phyloP scores from a whole-genome alignment of 169 alveolate genomes.

The Plasmodium gonderi region DNA sequence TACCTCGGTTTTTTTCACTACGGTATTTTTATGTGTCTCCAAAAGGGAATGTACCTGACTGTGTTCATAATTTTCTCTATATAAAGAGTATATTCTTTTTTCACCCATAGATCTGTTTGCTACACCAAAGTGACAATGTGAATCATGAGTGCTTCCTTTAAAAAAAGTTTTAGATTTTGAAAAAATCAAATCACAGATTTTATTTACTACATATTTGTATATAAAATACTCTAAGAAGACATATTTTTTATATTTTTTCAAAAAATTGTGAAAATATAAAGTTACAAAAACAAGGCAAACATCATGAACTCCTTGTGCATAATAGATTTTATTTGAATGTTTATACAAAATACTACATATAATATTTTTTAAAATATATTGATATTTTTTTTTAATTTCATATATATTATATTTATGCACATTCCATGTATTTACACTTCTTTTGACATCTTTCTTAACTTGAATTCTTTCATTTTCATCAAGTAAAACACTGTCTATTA shows the following conservation, averaged over 20 bases:
- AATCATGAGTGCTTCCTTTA: too few species aligned
- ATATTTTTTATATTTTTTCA: constrained; percentile 55
- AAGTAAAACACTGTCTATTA: constrained; percentile 52
- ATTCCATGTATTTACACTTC: constrained; percentile 73
- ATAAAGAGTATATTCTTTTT: too few species aligned
- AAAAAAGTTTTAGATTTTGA: background rate
- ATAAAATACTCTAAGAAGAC: constrained; percentile 65
- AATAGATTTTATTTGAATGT: constrained; percentile 61
- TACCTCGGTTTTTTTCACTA: too few species aligned
- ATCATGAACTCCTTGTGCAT: constrained; percentile 75
- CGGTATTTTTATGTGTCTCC: too few species aligned
- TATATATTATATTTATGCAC: constrained; percentile 48
- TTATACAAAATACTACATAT: constrained; percentile 71
- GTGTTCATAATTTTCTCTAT: too few species aligned
- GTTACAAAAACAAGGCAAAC: constrained; percentile 74
- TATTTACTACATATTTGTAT: constrained; percentile 36
- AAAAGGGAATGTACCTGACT: too few species aligned
- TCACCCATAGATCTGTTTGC: too few species aligned
- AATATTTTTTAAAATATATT: constrained; percentile 67
- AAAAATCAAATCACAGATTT: constrained; percentile 41
- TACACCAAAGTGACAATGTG: too few species aligned
- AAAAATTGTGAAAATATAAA: constrained; percentile 45
- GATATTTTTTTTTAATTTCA: constrained; percentile 70
- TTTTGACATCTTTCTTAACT: constrained; percentile 64
- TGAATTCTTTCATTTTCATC: constrained; percentile 64